These are phyloP conservation scores for Colletotrichum sp. DNA, from an alignment of 2,329 filamentous ascomycete genomes.

Conservation along the genomic window DNA sequence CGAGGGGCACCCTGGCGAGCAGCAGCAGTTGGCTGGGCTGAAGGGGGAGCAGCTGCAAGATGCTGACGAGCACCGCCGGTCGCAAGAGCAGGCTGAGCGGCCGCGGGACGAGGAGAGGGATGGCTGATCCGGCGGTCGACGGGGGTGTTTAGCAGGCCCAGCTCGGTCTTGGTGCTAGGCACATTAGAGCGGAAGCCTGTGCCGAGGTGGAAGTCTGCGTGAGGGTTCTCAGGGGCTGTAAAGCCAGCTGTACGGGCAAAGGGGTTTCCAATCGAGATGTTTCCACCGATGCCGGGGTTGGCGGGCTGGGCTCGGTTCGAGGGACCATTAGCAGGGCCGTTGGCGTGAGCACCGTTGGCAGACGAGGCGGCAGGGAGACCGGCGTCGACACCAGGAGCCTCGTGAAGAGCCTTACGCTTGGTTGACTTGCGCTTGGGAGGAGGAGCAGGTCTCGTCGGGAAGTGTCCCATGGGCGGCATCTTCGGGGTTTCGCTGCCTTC, in stretches of 20 bases:
- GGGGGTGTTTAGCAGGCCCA: not conserved
- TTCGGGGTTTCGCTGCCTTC: not conserved
- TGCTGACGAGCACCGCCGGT: no score
- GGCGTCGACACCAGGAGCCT: no score
- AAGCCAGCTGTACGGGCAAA: no score
- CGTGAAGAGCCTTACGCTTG: not conserved
- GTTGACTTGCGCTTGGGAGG: not conserved
- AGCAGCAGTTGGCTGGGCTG: no score
- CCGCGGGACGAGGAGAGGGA: not conserved
- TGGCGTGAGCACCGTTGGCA: not conserved
- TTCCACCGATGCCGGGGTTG: not conserved
- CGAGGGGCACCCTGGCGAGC: not conserved
- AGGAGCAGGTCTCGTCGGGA: not conserved
- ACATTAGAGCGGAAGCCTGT: not conserved
- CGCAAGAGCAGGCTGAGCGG: not conserved
- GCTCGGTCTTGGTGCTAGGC: not conserved
- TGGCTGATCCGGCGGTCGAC: not conserved
- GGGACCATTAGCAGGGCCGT: fast-evolving
- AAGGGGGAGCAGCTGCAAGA: not conserved
- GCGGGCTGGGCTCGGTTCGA: not conserved
- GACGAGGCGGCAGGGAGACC: not conserved
- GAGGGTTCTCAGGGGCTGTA: not conserved
- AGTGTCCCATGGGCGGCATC: not conserved
- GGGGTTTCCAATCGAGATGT: no score
- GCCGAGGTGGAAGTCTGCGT: not conserved